Base-by-base conservation (phyloP, 352 stramenopile species). In the Globisporangium heterothallicum region DNA sequence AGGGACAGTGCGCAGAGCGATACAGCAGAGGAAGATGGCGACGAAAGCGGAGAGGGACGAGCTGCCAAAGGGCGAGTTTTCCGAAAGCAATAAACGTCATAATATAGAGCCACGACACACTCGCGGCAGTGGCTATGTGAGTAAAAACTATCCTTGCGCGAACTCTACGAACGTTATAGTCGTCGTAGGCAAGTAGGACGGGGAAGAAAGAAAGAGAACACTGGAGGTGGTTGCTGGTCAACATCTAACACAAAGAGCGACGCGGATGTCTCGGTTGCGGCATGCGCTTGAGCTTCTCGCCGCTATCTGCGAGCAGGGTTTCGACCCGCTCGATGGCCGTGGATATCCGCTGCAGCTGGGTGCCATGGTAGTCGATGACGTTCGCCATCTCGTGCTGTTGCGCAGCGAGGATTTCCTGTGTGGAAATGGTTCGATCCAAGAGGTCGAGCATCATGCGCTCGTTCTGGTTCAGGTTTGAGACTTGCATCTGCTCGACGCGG, bases 401-500 rank as follows among this genome's bases (percentile, higher is more conserved):
- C 21, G 78, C 69, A 0, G 78, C 77, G n/a, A 91, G 66, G 42
- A 91, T 73, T 49, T 87, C 75, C 45, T 91, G 80, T 2, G 80
- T 91, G 21, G 64, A 77, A 52, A 91, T 88, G 16, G 80, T 91
- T 53, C 84, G 83, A 63, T 88, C 77, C 24, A 91, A 63, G 29
- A 91, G 58, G 36, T 87, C 75, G 48, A 88, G 61, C 61, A 91
- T 74, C 68, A 86, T 72, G 53, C 78, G 75, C 47, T 86, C 73
- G 29, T 86, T 84, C 46, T 75, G 54, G 48, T 89, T 86, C 22
- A 84, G 53, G 35, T 64, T 58, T 4, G 68, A 74, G 0, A 51
- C 44, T n/a, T 77, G 56, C 1, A 30, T 53, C 9, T 66, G 49
- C 25, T 75, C 66, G 63, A 9, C 60, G 21, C 48, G 59, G 46